Percentiles rank a stretch among this genome's conserved stretches.
Evolutionary conservation across 106 monocot genomes (phyloP).

Genomic region (Dactylorhiza incarnata): DNA sequence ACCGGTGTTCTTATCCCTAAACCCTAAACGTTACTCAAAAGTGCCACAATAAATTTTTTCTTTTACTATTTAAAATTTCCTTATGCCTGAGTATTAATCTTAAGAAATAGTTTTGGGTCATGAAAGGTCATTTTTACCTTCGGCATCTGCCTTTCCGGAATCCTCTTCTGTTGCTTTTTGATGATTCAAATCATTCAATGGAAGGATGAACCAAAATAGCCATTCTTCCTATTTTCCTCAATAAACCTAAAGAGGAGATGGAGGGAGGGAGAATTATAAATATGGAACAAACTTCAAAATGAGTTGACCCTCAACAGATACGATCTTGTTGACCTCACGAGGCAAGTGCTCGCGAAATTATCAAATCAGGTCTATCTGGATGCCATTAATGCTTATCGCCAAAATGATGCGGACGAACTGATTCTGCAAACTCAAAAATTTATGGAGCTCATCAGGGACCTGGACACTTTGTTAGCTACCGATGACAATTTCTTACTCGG

Average conservation of each 20-base stretch:
- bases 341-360: conserved; percentile 78
- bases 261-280: not conserved
- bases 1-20: too few relatives aligned
- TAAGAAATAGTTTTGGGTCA: too few relatives aligned
- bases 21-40: too few relatives aligned
- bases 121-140: too few relatives aligned
- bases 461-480: conserved; percentile 71
- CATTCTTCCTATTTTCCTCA: not conserved
- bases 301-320: conserved; percentile 39
- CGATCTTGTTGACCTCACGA: conserved; percentile 88
- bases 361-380: conserved; percentile 74
- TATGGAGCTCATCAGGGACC: conserved; percentile 54
- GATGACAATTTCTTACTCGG: conserved; percentile 93
- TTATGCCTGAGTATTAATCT: too few relatives aligned
- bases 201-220: too few relatives aligned
- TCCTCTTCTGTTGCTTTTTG: not conserved
- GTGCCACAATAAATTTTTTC: too few relatives aligned
- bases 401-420: conserved; percentile 36
- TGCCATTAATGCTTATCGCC: conserved; percentile 47
- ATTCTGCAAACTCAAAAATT: conserved; percentile 52
- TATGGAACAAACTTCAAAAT: not conserved
- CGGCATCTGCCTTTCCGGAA: too few relatives aligned
- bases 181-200: not conserved
- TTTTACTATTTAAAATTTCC: too few relatives aligned
- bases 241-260: not conserved